A percentile compares a stretch with the other conserved stretches of the same genome.
phyloP scores from a whole-genome alignment of 306 rosid genomes.

The Arachis hypogaea region DNA sequence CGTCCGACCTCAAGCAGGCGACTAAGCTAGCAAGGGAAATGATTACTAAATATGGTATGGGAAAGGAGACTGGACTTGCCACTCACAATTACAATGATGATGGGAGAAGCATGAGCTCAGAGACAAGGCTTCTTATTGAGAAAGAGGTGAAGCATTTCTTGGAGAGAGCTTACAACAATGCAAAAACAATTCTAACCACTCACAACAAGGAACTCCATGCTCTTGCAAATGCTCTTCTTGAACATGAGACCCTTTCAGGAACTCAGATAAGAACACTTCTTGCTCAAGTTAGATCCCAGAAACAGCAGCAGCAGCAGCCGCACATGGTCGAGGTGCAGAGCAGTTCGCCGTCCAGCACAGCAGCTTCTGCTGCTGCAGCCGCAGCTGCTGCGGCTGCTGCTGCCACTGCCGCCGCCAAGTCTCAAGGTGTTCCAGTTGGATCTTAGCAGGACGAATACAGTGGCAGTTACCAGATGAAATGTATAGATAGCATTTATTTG shows the following conservation, averaged over 20 bases:
- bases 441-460: conserved; percentile 45
- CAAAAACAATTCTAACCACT: conserved; percentile 72
- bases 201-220: conserved; percentile 75
- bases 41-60: conserved; percentile 90
- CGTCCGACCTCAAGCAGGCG: conserved; percentile 65
- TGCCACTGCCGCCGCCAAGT: conserved; percentile 73
- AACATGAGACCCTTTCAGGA: conserved; percentile 78
- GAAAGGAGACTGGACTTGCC: conserved; percentile 75
- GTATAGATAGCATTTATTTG: conserved; percentile 58
- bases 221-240: conserved; percentile 82
- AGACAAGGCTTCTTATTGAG: conserved; percentile 84
- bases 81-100: conserved; percentile 69
- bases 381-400: conserved; percentile 70
- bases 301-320: conserved; percentile 48
- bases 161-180: conserved; percentile 76
- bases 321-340: conserved; percentile 49
- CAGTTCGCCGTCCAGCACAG: conserved; percentile 57
- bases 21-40: conserved; percentile 71
- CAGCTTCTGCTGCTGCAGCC: conserved; percentile 68
- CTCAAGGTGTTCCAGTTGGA: conserved; percentile 64
- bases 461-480: conserved; percentile 21
- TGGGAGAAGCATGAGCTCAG: conserved; percentile 92
- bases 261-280: conserved; percentile 70
- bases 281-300: conserved; percentile 55
- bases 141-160: conserved; percentile 70